These are phyloP conservation scores for Artemisia tridentata DNA, from an alignment of 129 eudicot species.

Conservation along the genomic window DNA sequence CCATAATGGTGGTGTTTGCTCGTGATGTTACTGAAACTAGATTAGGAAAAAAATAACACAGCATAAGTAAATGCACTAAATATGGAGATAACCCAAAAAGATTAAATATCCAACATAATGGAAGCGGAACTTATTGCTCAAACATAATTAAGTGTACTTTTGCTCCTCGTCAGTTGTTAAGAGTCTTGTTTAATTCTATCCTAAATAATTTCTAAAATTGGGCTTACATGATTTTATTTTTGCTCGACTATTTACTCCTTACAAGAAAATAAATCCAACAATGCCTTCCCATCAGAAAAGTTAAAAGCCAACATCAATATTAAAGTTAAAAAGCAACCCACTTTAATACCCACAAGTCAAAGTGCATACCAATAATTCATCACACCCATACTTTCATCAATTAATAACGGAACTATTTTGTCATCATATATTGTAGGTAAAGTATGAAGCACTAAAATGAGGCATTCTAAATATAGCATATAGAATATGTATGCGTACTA, in stretches of 20 bases:
- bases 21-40: constrained; percentile 50
- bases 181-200: neutral
- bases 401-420: constrained; percentile 16
- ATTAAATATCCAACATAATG: neutral
- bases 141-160: neutral
- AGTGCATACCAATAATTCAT: constrained; percentile 19
- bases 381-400: constrained; percentile 15
- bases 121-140: neutral
- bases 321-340: constrained; percentile 18
- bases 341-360: constrained; percentile 27
- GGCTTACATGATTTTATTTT: constrained; percentile 6
- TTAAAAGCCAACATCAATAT: constrained; percentile 11
- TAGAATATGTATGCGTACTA: neutral
- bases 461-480: constrained; percentile 1
- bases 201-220: neutral
- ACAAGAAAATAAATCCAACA: constrained; percentile 2
- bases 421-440: constrained; percentile 26
- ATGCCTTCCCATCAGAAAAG: constrained; percentile 8
- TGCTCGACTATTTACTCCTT: neutral
- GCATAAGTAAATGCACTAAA: constrained; percentile 11
- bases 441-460: constrained; percentile 24
- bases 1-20: constrained; percentile 33
- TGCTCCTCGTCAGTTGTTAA: neutral
- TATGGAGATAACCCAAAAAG: neutral
- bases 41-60: constrained; percentile 14